phyloP scores from a whole-genome alignment of 805 yeast genomes.

The Kuraishia molischiana region DNA sequence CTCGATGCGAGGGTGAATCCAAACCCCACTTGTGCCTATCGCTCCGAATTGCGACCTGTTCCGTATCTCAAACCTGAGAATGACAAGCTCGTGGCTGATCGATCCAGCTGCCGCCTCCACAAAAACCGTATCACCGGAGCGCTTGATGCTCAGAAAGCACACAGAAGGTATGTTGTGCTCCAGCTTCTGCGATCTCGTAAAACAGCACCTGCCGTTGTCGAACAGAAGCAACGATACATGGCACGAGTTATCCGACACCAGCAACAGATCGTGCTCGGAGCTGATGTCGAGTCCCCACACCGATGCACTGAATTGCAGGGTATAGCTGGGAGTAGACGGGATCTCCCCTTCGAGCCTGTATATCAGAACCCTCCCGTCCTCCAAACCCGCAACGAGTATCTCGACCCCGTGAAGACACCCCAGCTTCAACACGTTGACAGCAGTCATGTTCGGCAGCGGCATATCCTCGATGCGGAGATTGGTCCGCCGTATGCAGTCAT shows the following conservation, averaged over 20 bases:
- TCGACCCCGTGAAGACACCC: constrained; percentile 29
- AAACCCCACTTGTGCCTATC: neutral
- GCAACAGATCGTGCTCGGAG: constrained; percentile 25
- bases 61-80: constrained; percentile 25
- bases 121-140: constrained; percentile 8
- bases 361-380: constrained; percentile 42
- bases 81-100: constrained; percentile 30
- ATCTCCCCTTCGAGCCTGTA: no score
- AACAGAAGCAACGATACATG: constrained; percentile 30
- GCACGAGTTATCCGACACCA: constrained; percentile 46
- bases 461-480: no score
- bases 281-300: constrained; percentile 55
- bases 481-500: no score
- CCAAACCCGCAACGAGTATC: constrained; percentile 39
- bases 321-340: no score
- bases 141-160: constrained; percentile 21
- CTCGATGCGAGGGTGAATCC: neutral
- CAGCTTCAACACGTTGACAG: no score
- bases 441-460: no score
- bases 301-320: constrained; percentile 22
- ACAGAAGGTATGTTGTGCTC: constrained; percentile 50
- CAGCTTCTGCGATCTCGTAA: constrained; percentile 29
- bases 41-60: neutral
- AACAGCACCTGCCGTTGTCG: constrained; percentile 10
- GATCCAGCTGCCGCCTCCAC: constrained; percentile 29